Conservation (phyloP, 331 rosid genomes). For the Ulmus americana region DNA sequence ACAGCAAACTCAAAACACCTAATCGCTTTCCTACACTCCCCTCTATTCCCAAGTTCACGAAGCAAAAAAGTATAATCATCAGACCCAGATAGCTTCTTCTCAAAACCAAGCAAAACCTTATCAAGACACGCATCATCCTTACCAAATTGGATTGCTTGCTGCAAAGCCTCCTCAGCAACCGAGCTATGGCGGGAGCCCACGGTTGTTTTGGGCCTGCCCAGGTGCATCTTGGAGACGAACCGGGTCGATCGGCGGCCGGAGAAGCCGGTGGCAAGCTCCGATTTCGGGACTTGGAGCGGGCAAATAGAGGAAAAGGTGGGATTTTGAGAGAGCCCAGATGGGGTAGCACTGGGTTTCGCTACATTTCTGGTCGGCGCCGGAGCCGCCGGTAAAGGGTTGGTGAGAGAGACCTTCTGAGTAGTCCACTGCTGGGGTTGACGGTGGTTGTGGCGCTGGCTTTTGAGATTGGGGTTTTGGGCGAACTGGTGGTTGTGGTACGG, state of each 20-base stretch:
- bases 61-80: slow-evolving; percentile 69
- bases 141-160: slow-evolving; percentile 38
- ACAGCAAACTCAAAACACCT: slow-evolving; percentile 65
- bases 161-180: slow-evolving; percentile 67
- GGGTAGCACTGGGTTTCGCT: slow-evolving; percentile 27
- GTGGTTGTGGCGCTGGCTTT: slow-evolving; percentile 28
- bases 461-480: slow-evolving; percentile 43
- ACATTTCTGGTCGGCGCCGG: slow-evolving; percentile 30
- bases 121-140: slow-evolving; percentile 41
- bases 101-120: slow-evolving; percentile 43
- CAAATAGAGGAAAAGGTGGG: slow-evolving; percentile 40
- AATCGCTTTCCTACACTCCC: slow-evolving; percentile 48
- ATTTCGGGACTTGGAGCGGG: slow-evolving; percentile 31
- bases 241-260: slow-evolving; percentile 84
- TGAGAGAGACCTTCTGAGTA: slow-evolving; percentile 35
- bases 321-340: slow-evolving; percentile 26
- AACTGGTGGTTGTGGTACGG: slow-evolving; percentile 46
- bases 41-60: slow-evolving; percentile 67
- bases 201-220: slow-evolving; percentile 51
- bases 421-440: slow-evolving; percentile 36
- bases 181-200: slow-evolving; percentile 45
- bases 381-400: slow-evolving; percentile 34
- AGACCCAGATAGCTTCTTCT: slow-evolving; percentile 44
- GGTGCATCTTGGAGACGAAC: slow-evolving; percentile 65
- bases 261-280: slow-evolving; percentile 54